These are phyloP conservation scores for Penicillium palitans DNA, from an alignment of 2,329 filamentous ascomycete species.

Conservation along the genomic window DNA sequence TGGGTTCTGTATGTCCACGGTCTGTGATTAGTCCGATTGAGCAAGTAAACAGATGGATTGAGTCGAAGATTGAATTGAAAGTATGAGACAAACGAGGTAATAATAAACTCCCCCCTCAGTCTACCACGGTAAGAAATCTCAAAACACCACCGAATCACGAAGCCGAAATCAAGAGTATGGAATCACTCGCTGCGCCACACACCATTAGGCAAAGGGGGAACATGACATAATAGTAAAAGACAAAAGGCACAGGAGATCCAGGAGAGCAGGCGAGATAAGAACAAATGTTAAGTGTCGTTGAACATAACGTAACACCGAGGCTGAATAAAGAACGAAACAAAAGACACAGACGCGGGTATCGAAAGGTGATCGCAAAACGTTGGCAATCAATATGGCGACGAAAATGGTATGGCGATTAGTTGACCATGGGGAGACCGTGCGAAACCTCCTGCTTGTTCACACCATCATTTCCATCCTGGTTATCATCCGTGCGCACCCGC, in stretches of 20 bases:
- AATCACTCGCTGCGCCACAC: slow-evolving; percentile 21
- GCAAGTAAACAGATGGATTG: neutral
- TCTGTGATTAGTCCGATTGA: too few relatives aligned
- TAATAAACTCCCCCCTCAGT: neutral
- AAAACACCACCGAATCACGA: slow-evolving; percentile 19
- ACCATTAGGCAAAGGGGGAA: slow-evolving; percentile 15
- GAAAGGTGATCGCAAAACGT: slow-evolving; percentile 9
- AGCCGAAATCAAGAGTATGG: slow-evolving; percentile 3
- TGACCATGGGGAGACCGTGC: slow-evolving; percentile 30
- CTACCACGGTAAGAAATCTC: neutral
- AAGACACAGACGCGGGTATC: slow-evolving; percentile 11
- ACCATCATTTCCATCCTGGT: slow-evolving; percentile 24
- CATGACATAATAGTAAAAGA: neutral
- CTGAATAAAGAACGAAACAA: neutral
- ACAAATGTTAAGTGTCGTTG: neutral
- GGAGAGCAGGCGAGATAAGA: slow-evolving; percentile 5
- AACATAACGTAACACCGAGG: slow-evolving; percentile 3
- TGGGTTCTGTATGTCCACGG: neutral
- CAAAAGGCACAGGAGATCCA: slow-evolving; percentile 2
- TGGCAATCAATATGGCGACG: slow-evolving; percentile 6
- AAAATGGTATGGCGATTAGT: neutral
- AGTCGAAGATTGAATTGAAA: slow-evolving; percentile 2
- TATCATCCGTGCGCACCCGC: slow-evolving; percentile 34
- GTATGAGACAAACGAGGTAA: neutral
- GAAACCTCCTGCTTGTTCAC: slow-evolving; percentile 31